Base-by-base conservation (phyloP, 768 basidiomycete genomes). In the Pholiota conissans region DNA sequence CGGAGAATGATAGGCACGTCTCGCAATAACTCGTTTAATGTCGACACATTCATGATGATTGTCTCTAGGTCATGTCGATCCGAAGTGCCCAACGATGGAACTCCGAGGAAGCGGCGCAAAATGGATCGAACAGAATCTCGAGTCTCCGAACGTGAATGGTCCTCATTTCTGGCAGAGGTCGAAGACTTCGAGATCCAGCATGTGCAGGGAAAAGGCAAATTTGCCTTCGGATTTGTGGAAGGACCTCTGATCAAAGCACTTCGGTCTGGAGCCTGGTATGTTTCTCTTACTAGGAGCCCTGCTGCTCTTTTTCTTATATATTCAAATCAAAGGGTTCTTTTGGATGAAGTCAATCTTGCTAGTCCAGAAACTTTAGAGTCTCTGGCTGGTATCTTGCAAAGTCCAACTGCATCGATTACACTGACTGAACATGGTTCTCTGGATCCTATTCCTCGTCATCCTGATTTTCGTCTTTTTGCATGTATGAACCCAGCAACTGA, bases 401-500 rank as follows among this genome's bases (percentile, higher is more conserved):
- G 87, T n/a, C 83, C 93, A 1, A 85, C 84, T 7, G 85, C 93
- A 0, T 98, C 96, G 0, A 89, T 99, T 63, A 92, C 94, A 0
- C 76, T 99, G 56, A 94, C 94, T 0, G 97, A 98, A 68, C 86
- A 95, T 69, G 96, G 95, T 0, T 89, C 93, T 9, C 73, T 98
- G 53, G 92, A 95, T 63, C 90, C 91, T 1, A 81, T 98, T 27
- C 87, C 89, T 49, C 89, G 97, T 0, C 97, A 99, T 70, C 86
- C 93, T 16, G 89, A 96, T 65, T 99, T 99, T 76, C 90, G 96
- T 18, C 79, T 98, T 4, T 98, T 98, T 66, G 95, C 95, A 3
- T 99, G 97, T 70, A 99, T 99, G 97, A 99, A 99, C 68, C 97
- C 97, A 4, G 97, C 97, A 0, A 99, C 95, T 3, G 97, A 99